Evolutionary conservation across 179 eudicot species (phyloP).

Genomic region (Beta macrorhiza): DNA sequence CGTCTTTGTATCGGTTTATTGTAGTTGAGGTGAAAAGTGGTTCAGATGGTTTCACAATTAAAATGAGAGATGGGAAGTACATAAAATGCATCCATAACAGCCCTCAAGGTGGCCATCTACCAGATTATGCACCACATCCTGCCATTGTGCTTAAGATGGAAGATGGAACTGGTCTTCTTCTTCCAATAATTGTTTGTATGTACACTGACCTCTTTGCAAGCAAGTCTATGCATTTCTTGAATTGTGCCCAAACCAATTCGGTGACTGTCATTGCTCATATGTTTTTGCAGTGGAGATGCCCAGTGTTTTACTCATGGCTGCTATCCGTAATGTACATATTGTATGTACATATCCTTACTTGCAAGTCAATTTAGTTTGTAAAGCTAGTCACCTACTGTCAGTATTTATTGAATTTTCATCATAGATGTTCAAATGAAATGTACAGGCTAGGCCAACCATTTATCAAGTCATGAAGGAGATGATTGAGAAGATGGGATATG

Average conservation of each 20-base stretch:
- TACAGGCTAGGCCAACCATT: conserved; percentile 92
- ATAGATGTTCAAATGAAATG: conserved; percentile 10
- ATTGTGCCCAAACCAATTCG: background rate
- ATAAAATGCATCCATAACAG: conserved; percentile 82
- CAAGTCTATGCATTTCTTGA: conserved; percentile 3
- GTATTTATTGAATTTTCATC: background rate
- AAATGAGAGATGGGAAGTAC: conserved; percentile 82
- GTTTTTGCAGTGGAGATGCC: conserved; percentile 86
- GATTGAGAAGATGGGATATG: conserved; percentile 94
- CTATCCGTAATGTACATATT: conserved; percentile 77
- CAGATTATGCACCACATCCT: conserved; percentile 90
- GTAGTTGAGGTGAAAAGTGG: conserved; percentile 93
- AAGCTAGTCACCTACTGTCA: background rate
- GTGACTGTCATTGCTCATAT: conserved; percentile 3
- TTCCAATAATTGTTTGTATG: conserved; percentile 95
- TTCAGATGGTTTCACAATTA: conserved; percentile 75
- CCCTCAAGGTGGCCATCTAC: conserved; percentile 77
- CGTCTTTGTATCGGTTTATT: conserved; percentile 20
- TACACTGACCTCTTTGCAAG: conserved; percentile 19
- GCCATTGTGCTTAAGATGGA: conserved; percentile 97
- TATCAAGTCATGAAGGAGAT: conserved; percentile 86
- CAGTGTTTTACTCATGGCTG: conserved; percentile 90
- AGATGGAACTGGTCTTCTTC: conserved; percentile 91
- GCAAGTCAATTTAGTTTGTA: conserved; percentile 13
- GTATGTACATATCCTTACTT: conserved; percentile 39